These are phyloP conservation scores for Chionographis japonica DNA, from an alignment of 106 monocot genomes.

Conservation along the genomic window DNA sequence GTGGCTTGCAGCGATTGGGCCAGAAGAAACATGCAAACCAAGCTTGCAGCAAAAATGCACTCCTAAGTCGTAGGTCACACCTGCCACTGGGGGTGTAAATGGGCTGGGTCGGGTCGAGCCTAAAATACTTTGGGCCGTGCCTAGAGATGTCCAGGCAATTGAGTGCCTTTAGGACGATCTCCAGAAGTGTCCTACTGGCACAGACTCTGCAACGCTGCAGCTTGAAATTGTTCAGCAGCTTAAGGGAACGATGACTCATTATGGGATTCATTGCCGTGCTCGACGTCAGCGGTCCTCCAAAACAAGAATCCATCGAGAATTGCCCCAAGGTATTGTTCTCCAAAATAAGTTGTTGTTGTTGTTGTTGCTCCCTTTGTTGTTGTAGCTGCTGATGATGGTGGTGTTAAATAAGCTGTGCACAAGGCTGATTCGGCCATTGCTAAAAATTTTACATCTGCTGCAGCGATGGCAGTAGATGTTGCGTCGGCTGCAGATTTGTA, in stretches of 20 bases:
- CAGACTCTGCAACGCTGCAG: too few relatives aligned
- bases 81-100: too few relatives aligned
- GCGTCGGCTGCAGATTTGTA: too few relatives aligned
- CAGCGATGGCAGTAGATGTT: too few relatives aligned
- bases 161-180: constrained; percentile 30
- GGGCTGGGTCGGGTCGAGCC: too few relatives aligned
- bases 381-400: constrained; percentile 21
- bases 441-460: too few relatives aligned
- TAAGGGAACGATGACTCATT: constrained; percentile 39
- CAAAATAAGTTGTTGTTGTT: constrained; percentile 27
- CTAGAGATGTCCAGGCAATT: constrained; percentile 35
- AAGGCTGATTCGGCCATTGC: constrained; percentile 35
- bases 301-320: constrained; percentile 27
- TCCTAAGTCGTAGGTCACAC: too few relatives aligned
- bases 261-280: constrained; percentile 33
- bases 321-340: constrained; percentile 34
- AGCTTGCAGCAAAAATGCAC: too few relatives aligned
- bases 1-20: too few relatives aligned
- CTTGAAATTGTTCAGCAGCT: constrained; percentile 34
- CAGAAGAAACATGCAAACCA: too few relatives aligned
- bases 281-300: constrained; percentile 34
- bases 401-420: constrained; percentile 35
- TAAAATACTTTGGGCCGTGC: too few relatives aligned
- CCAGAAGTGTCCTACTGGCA: too few relatives aligned
- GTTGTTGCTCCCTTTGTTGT: constrained; percentile 36